These are phyloP conservation scores for Rosa multiflora DNA, from an alignment of 306 rosid species.

Conservation along the genomic window DNA sequence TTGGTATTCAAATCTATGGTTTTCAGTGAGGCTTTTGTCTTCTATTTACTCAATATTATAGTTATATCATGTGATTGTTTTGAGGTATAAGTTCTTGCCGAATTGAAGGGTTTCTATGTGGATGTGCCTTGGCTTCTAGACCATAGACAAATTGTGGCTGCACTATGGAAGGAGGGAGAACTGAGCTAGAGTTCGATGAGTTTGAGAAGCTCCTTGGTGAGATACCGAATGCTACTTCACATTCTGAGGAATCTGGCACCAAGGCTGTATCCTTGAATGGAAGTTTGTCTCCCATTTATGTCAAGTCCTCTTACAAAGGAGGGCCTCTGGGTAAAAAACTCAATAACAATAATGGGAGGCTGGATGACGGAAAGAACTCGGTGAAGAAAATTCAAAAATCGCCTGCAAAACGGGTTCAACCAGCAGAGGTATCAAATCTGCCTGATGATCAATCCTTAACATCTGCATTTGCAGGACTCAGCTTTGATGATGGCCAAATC, in stretches of 20 bases:
- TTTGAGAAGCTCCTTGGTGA: constrained; percentile 49
- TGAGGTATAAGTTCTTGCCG: background rate
- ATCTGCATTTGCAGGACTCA: constrained; percentile 43
- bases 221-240: constrained; percentile 48
- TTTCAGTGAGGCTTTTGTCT: constrained; percentile 4
- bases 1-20: background rate
- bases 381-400: constrained; percentile 26
- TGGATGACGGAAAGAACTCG: constrained; percentile 37
- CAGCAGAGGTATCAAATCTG: constrained; percentile 25
- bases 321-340: constrained; percentile 24
- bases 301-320: constrained; percentile 27
- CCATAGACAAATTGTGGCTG: constrained; percentile 2
- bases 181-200: constrained; percentile 42
- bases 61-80: background rate
- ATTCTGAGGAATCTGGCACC: constrained; percentile 27
- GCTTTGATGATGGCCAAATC: constrained; percentile 26
- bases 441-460: constrained; percentile 39
- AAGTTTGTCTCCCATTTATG: constrained; percentile 23
- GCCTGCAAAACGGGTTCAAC: constrained; percentile 27
- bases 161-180: constrained; percentile 31
- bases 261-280: constrained; percentile 19
- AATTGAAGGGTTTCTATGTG: constrained; percentile 15
- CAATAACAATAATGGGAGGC: constrained; percentile 28
- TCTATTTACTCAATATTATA: background rate
- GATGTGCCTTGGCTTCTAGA: constrained; percentile 6